Base-by-base conservation (phyloP, 2,329 filamentous ascomycete genomes). In the Hymenoscyphus fraxineus region DNA sequence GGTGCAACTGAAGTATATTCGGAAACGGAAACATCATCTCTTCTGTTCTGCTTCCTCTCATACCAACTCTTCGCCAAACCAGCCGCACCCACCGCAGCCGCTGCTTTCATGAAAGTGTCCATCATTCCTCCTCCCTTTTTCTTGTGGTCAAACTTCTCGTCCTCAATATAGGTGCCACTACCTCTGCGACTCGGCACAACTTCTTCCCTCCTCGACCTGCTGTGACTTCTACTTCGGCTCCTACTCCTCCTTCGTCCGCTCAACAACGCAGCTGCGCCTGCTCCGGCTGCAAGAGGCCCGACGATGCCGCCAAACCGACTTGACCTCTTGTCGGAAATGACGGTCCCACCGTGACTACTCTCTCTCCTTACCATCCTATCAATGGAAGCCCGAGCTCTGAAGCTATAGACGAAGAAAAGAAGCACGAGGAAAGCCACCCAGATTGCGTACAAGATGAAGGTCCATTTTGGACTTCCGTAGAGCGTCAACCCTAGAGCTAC, bases 401-500 rank as follows among this genome's bases (percentile, higher is more conserved):
- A 96, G 68, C 89, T 89, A 40, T 97, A 80, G 63, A 94, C 80
- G 72, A 98, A 96, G 77, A 93, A 97, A 15, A 87, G 68, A 1
- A 93, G 72, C 16, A 97, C 70, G 40, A 97, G 79, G 19, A 90
- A 82, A 35, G 86, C 85, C 75, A 90, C 57, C 81, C 89, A 94
- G 0, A 98, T 68, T 0, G 93, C 84, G 73, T 90, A 99, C 3
- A 98, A 80, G 61, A 99, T 87, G 76, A 98, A 99, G 3, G 93
- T 83, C 44, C 84, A 85, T 72, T 89, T 87, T 5, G 95, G 94
- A 38, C 93, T 97, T 6, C 95, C 95, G 73, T 97, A 99, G 1
- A 99, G 82, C 0, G 93, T 93, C 58, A 99, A 81, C 0, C 95
- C 95, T 0, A 99, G 82, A 0, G 95, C 90, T 12, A 99, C 86